A percentile compares a stretch with the other conserved stretches of the same genome.
Evolutionary conservation across 106 monocot genomes (phyloP).

Genomic region (Allium sativum): DNA sequence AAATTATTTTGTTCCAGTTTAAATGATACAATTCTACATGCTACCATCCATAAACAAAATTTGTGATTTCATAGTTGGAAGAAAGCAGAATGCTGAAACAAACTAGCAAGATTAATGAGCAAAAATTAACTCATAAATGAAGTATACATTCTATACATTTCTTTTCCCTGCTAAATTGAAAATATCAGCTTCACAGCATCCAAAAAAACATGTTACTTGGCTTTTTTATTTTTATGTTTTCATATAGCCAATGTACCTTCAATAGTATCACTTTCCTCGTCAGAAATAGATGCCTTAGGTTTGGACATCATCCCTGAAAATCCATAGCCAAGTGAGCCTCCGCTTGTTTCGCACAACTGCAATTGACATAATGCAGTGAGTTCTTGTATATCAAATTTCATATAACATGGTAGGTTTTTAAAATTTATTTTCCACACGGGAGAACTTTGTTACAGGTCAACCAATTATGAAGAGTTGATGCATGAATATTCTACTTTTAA

Average conservation of each 20-base stretch:
- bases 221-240: not conserved
- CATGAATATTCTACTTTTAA: too few species aligned
- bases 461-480: too few species aligned
- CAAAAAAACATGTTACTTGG: slow-evolving; percentile 4
- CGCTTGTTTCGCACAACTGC: slow-evolving; percentile 71
- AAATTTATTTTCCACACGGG: not conserved
- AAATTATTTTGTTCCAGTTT: too few species aligned
- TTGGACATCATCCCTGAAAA: slow-evolving; percentile 68
- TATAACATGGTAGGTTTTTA: not conserved
- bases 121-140: too few species aligned
- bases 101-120: too few species aligned
- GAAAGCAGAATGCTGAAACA: too few species aligned
- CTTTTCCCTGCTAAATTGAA: slow-evolving; percentile 1
- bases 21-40: too few species aligned
- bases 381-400: not conserved
- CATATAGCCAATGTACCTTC: slow-evolving; percentile 73
- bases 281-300: slow-evolving; percentile 36
- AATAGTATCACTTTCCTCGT: slow-evolving; percentile 48
- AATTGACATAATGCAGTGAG: not conserved
- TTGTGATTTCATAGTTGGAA: too few species aligned
- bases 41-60: too few species aligned
- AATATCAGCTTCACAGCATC: slow-evolving; percentile 9
- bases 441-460: too few species aligned
- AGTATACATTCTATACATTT: too few species aligned
- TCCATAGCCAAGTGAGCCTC: slow-evolving; percentile 87